Evolutionary conservation across 768 basidiomycete species (phyloP).

Genomic region (Strobilomyces echinocephalus): DNA sequence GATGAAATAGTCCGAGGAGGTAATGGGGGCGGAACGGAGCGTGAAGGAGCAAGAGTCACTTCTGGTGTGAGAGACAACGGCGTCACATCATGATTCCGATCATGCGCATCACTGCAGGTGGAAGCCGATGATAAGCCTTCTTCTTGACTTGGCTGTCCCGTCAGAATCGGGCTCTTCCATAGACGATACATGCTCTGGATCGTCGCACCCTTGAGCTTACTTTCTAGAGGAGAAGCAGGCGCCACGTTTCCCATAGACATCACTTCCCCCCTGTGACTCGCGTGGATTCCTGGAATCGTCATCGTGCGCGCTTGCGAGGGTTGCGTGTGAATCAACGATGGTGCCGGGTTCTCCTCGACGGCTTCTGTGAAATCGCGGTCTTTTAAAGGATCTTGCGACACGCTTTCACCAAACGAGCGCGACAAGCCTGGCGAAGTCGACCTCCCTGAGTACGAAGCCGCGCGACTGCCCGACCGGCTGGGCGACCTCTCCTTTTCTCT

Average conservation of each 20-base stretch:
- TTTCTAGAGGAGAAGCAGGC: slow-evolving; percentile 36
- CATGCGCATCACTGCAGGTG: slow-evolving; percentile 11
- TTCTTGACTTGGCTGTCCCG: slow-evolving; percentile 24
- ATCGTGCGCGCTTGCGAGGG: slow-evolving; percentile 71
- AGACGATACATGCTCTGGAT: slow-evolving; percentile 70
- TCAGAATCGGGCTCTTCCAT: slow-evolving; percentile 54
- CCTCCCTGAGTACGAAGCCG: slow-evolving; percentile 23
- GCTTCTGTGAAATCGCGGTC: slow-evolving; percentile 32
- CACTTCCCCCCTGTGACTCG: slow-evolving; percentile 76
- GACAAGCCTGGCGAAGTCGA: slow-evolving; percentile 31
- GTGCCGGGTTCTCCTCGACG: slow-evolving; percentile 25
- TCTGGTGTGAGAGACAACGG: slow-evolving; percentile 28
- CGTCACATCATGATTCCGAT: slow-evolving; percentile 27
- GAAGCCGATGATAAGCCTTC: slow-evolving; percentile 8
- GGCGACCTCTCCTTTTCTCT: slow-evolving; percentile 24
- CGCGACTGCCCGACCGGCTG: slow-evolving; percentile 24
- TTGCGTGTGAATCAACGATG: slow-evolving; percentile 64
- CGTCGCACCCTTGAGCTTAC: slow-evolving; percentile 43
- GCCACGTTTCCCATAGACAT: slow-evolving; percentile 81
- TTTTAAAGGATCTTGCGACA: slow-evolving; percentile 24
- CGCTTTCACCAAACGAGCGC: slow-evolving; percentile 31
- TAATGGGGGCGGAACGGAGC: slow-evolving; percentile 34
- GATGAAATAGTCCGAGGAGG: slow-evolving; percentile 40
- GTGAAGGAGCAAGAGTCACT: slow-evolving; percentile 19
- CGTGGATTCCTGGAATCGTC: slow-evolving; percentile 86